phyloP scores from a whole-genome alignment of 495 filamentous ascomycete species.

The Neurospora discreta region DNA sequence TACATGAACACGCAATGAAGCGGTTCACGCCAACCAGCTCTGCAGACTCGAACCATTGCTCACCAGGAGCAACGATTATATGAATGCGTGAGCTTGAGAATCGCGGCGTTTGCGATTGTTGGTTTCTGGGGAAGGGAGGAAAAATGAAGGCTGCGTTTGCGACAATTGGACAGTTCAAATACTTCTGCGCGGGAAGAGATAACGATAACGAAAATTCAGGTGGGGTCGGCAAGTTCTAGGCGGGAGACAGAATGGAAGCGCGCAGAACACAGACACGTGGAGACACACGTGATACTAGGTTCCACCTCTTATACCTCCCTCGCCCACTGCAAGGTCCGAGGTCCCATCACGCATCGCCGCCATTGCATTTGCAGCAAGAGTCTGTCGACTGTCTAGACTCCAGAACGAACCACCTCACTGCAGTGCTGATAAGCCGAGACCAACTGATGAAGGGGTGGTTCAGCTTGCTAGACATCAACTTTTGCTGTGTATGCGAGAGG shows the following conservation, averaged over 20 bases:
- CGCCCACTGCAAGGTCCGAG: background rate
- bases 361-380: background rate
- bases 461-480: background rate
- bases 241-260: background rate
- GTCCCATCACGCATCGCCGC: background rate
- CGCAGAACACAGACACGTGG: background rate
- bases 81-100: background rate
- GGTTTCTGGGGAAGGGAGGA: conserved; percentile 1
- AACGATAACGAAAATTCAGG: conserved; percentile 8
- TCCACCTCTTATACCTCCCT: background rate
- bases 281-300: background rate
- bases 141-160: background rate
- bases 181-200: background rate
- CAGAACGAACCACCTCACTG: background rate
- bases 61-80: background rate
- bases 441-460: background rate
- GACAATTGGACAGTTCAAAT: conserved; percentile 2
- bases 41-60: background rate
- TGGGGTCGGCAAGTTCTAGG: background rate
- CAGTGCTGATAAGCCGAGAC: background rate
- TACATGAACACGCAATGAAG: background rate
- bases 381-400: background rate
- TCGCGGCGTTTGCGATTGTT: background rate
- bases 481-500: background rate
- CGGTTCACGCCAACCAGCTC: background rate